phyloP scores from a whole-genome alignment of 306 rosid genomes.

The Crotalaria pallida region DNA sequence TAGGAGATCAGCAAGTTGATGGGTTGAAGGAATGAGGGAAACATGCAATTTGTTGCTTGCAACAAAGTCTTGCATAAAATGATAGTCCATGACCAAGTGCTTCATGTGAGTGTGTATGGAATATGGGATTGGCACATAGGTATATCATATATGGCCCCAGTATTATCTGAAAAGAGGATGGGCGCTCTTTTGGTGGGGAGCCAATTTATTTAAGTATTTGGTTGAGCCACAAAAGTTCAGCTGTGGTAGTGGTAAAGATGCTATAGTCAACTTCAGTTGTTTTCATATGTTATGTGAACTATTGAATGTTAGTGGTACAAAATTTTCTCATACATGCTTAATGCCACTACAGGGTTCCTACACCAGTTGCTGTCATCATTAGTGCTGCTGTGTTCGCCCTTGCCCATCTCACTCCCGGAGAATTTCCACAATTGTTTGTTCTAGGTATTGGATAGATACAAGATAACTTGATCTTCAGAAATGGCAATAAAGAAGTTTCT shows the following conservation, averaged over 20 bases:
- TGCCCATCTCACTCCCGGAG: constrained; percentile 97
- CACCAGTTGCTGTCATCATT: constrained; percentile 73
- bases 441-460: constrained; percentile 48
- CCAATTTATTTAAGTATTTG: too few relatives aligned
- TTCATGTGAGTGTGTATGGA: not conserved
- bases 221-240: too few relatives aligned
- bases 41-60: too few relatives aligned
- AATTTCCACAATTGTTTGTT: constrained; percentile 93
- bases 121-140: not conserved
- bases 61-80: too few relatives aligned
- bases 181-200: too few relatives aligned
- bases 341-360: constrained; percentile 70
- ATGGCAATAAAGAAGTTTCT: not conserved
- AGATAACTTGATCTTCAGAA: not conserved
- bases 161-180: too few relatives aligned
- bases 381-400: constrained; percentile 86
- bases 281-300: not conserved
- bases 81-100: too few relatives aligned
- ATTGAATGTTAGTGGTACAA: not conserved
- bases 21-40: too few relatives aligned
- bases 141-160: too few relatives aligned
- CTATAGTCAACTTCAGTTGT: not conserved
- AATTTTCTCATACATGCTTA: not conserved
- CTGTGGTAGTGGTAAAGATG: too few relatives aligned
- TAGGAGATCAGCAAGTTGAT: too few relatives aligned